Conservation (phyloP, 1,139 yeast genomes). For the Eremothecium coryli region DNA sequence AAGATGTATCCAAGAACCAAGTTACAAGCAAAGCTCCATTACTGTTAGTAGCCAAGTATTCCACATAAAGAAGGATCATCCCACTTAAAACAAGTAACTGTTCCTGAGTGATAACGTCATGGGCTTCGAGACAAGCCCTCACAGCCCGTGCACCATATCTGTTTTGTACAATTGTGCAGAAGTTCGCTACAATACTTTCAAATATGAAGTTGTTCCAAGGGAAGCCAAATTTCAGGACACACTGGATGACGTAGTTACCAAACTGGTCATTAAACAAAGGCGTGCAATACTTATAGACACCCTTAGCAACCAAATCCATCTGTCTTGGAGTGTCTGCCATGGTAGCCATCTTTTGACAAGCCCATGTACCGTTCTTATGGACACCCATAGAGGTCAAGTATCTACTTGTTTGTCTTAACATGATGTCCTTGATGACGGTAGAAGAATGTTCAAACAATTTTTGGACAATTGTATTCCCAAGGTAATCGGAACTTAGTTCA, state of each 20-base stretch:
- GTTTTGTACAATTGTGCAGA: slow-evolving; percentile 75
- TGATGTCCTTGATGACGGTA: slow-evolving; percentile 63
- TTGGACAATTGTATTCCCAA: slow-evolving; percentile 94
- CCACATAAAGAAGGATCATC: slow-evolving; percentile 68
- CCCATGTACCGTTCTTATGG: slow-evolving; percentile 99
- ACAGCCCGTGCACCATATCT: slow-evolving; percentile 94
- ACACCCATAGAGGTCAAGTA: slow-evolving; percentile 85
- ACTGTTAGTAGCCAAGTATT: slow-evolving; percentile 69
- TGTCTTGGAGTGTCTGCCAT: slow-evolving; percentile 64
- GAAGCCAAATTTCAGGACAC: slow-evolving; percentile 80
- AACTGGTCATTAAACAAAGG: slow-evolving; percentile 89
- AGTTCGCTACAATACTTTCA: slow-evolving; percentile 71
- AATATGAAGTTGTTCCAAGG: slow-evolving; percentile 87
- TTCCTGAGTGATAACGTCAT: slow-evolving; percentile 46
- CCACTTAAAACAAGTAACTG: slow-evolving; percentile 73
- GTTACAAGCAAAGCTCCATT: slow-evolving; percentile 87
- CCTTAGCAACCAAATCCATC: slow-evolving; percentile 54
- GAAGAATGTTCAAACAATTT: slow-evolving; percentile 70
- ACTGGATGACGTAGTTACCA: slow-evolving; percentile 93
- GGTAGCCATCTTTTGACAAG: slow-evolving; percentile 89
- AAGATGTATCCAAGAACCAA: slow-evolving; percentile 89
- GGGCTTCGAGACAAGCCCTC: slow-evolving; percentile 83
- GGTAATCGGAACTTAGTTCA: slow-evolving; percentile 81
- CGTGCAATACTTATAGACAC: slow-evolving; percentile 73
- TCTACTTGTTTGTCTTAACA: slow-evolving; percentile 73